A percentile compares a stretch with the other conserved stretches of the same genome.
Conservation (phyloP, 2,329 filamentous ascomycete genomes). For the Pseudocercospora fijiensis region DNA sequence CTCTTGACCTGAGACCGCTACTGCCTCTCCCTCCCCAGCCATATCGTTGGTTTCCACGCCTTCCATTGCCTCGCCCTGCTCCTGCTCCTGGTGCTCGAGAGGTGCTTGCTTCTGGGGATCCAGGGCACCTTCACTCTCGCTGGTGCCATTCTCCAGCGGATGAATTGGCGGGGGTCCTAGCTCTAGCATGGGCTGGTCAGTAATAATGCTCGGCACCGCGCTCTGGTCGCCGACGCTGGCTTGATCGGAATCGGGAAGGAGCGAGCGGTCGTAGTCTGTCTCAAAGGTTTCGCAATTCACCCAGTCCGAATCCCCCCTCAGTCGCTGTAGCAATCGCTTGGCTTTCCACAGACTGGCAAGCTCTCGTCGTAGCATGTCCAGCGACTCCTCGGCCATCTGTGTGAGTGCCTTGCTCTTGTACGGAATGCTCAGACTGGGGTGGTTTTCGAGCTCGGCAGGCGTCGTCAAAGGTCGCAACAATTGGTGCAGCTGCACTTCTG, state of each 20-base stretch:
- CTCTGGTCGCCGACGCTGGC: constrained; percentile 20
- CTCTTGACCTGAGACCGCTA: background rate
- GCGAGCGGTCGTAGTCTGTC: constrained; percentile 49
- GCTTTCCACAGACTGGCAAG: constrained; percentile 70
- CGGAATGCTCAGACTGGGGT: constrained; percentile 71
- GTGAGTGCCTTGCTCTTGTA: constrained; percentile 73
- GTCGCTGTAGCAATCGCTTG: constrained; percentile 68
- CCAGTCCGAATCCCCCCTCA: constrained; percentile 73
- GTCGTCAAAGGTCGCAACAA: constrained; percentile 73
- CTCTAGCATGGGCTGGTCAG: constrained; percentile 20
- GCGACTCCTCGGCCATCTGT: constrained; percentile 67
- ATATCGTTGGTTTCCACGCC: constrained; percentile 29
- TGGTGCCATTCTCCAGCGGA: constrained; percentile 4
- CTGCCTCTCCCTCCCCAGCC: background rate
- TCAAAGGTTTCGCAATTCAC: constrained; percentile 57
- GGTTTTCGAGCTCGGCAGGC: constrained; percentile 70
- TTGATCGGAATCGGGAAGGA: constrained; percentile 28
- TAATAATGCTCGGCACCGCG: constrained; percentile 27
- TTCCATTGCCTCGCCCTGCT: constrained; percentile 28
- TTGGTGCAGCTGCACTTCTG: constrained; percentile 46
- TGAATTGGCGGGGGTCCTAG: constrained; percentile 10
- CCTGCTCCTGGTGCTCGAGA: constrained; percentile 4
- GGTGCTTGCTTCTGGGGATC: constrained; percentile 15
- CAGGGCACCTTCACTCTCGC: constrained; percentile 13
- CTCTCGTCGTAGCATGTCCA: constrained; percentile 71